A percentile compares a stretch with the other conserved stretches of the same genome.
phyloP scores from a whole-genome alignment of 2,329 filamentous ascomycete species.

The Botrytis porri region DNA sequence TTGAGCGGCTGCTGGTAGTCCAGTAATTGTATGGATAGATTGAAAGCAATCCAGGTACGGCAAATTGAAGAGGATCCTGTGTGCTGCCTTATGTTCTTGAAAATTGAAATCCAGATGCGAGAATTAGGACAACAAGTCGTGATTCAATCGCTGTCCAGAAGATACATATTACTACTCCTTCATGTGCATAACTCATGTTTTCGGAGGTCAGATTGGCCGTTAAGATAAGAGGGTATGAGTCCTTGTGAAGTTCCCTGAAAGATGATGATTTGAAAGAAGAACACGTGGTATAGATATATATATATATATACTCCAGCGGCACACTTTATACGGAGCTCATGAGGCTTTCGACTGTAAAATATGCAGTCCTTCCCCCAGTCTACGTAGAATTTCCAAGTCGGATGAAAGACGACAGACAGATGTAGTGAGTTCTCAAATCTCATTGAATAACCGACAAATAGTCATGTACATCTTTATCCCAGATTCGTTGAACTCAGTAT shows the following conservation, averaged over 20 bases:
- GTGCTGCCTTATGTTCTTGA: background rate
- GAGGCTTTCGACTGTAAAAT: background rate
- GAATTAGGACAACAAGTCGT: background rate
- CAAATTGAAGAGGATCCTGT: no score
- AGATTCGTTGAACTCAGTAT: background rate
- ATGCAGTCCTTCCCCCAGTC: background rate
- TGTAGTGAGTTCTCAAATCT: background rate
- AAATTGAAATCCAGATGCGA: background rate
- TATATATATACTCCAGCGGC: accelerated
- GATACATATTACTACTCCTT: background rate
- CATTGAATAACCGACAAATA: no score
- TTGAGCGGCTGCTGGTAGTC: background rate
- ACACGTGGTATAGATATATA: no score
- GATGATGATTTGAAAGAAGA: no score
- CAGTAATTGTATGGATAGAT: no score
- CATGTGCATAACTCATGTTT: background rate
- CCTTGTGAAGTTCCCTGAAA: background rate
- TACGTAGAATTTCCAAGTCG: background rate
- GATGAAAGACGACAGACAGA: background rate
- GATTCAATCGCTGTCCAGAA: accelerated
- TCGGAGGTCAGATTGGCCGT: background rate
- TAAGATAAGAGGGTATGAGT: background rate
- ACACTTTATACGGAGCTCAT: background rate
- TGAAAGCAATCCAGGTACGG: no score
- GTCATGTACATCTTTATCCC: background rate